Conservation (phyloP, 306 rosid genomes). For the Pterocarpus santalinus region DNA sequence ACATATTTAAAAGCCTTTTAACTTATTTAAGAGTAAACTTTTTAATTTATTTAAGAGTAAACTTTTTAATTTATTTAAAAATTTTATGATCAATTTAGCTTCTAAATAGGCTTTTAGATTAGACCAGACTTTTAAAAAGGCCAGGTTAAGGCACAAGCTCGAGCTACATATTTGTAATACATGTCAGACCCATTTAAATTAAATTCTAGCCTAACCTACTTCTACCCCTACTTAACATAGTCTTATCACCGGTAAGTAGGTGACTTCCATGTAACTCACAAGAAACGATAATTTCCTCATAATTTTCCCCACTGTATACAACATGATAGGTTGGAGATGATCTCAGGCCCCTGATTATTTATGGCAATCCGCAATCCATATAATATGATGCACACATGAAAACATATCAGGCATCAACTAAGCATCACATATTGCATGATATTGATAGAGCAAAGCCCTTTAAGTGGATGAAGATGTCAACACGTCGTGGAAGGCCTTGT, state of each 20-base stretch:
- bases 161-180: too few relatives aligned
- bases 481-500: conserved; percentile 31
- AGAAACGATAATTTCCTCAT: not conserved
- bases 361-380: not conserved
- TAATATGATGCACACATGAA: not conserved
- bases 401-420: not conserved
- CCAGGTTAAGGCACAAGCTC: too few relatives aligned
- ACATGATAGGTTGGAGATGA: conserved; percentile 1
- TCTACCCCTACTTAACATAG: too few relatives aligned
- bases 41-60: too few relatives aligned
- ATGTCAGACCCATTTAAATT: too few relatives aligned
- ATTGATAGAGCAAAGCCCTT: conserved; percentile 20
- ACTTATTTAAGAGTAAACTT: too few relatives aligned
- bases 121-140: too few relatives aligned
- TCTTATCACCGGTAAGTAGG: not conserved
- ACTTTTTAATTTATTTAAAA: too few relatives aligned
- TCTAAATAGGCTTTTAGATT: too few relatives aligned
- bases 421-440: conserved; percentile 12
- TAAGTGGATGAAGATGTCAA: conserved; percentile 52
- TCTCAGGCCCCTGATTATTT: not conserved
- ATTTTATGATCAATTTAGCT: too few relatives aligned
- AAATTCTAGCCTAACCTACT: too few relatives aligned
- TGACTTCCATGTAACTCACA: not conserved
- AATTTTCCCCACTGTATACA: not conserved
- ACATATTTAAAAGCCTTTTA: too few relatives aligned